Evolutionary conservation across 768 basidiomycete genomes (phyloP), one percentile per base, ranked within the genome.

Genomic region (Mycena galopus): DNA sequence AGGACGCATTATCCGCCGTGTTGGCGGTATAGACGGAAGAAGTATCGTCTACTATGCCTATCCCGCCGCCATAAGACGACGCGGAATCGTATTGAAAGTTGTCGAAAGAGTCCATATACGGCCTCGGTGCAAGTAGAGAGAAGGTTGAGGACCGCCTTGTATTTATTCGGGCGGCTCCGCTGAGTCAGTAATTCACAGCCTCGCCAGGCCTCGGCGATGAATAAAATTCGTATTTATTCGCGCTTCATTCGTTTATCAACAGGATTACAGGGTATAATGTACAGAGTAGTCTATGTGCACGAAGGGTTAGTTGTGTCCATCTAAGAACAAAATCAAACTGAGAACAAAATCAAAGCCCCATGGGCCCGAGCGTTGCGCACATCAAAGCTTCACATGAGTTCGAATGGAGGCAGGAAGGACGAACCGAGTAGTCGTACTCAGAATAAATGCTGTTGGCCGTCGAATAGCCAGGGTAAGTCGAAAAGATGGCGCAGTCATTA

Each of bases 11-110:
- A 71, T 88, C 88, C 29, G 86, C 86, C 3, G 93, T 94, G 47
- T 88, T 93, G 59, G 89, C 89, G 10, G 94, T 94, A 78, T 94
- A 94, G 50, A 94, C 89, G 2, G 94, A 94, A 0, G 93, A 94
- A 55, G 86, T 94, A 77, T 95, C 94, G 79, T 95, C 94, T 35
- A 94, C 89, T 47, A 93, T 85, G 73, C 92, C 87, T 61, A 92
- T 87, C 9, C 87, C 84, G 37, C 87, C 84, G 50, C 93, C 94
- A 76, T 95, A 95, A 0, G 94, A 92, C 7, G 94, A 95, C 30
- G 93, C 90, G 23, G 93, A 92, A 76, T 95, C 93, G 77, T 93
- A 94, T 80, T 94, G 93, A 76, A 94, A 94, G 78, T 94, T 94
- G 81, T 94, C 93, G 77, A 94, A 94, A 14, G 91, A 88, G 79